Percentiles rank a stretch among this genome's conserved stretches.
Conservation (phyloP, 805 yeast genomes). For the Metschnikowia cubensis region DNA sequence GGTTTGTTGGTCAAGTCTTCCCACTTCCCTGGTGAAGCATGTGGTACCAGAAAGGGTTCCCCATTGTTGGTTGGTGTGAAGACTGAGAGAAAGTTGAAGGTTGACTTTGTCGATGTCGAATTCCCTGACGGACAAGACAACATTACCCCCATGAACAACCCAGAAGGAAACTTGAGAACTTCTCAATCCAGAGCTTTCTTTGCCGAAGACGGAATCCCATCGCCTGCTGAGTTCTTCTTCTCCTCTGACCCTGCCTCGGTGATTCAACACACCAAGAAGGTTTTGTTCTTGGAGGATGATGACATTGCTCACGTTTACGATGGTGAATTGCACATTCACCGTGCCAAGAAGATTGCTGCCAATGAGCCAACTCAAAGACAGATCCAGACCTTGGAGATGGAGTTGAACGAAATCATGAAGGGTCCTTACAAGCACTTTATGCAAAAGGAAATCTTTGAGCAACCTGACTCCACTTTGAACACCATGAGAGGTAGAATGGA, state of each 20-base stretch:
- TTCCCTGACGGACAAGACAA: slow-evolving; percentile 65
- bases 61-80: slow-evolving; percentile 96
- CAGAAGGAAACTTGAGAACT: slow-evolving; percentile 64
- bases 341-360: slow-evolving; percentile 76
- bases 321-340: slow-evolving; percentile 97
- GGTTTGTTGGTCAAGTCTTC: slow-evolving; percentile 89
- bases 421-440: slow-evolving; percentile 94
- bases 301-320: slow-evolving; percentile 97
- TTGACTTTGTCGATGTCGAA: slow-evolving; percentile 97
- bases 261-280: slow-evolving; percentile 94
- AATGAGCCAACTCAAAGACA: slow-evolving; percentile 93
- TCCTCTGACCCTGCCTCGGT: slow-evolving; percentile 98
- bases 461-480: slow-evolving; percentile 96
- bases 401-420: slow-evolving; percentile 96
- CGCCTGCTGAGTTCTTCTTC: slow-evolving; percentile 91
- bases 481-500: slow-evolving; percentile 99
- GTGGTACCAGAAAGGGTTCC: slow-evolving; percentile 97
- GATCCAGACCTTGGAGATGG: slow-evolving; percentile 94
- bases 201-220: slow-evolving; percentile 88
- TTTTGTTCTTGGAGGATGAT: slow-evolving; percentile 92
- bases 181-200: slow-evolving; percentile 96
- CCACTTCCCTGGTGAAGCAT: slow-evolving; percentile 92
- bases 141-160: slow-evolving; percentile 44
- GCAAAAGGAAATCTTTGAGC: slow-evolving; percentile 98
- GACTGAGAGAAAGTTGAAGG: slow-evolving; percentile 91